Conservation (phyloP, 441 rosid species). For the Breynia disticha region DNA sequence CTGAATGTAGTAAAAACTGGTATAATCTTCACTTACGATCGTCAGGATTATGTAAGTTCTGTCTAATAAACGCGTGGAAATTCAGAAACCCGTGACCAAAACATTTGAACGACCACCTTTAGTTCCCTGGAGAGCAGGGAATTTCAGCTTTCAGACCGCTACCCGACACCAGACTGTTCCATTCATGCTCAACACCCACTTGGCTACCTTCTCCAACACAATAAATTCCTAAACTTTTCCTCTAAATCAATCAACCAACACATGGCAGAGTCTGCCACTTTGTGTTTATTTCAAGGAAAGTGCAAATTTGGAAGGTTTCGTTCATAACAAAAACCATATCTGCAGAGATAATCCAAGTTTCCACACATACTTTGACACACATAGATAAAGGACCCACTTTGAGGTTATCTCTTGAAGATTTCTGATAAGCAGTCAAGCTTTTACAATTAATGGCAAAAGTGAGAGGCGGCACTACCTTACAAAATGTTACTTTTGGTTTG, state of each 20-base stretch:
- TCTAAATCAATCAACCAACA: conserved; percentile 15
- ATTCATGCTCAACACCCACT: no score
- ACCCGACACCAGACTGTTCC: not conserved
- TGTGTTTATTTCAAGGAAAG: conserved; percentile 21
- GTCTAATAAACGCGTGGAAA: not conserved
- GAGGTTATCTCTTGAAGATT: conserved; percentile 1
- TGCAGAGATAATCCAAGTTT: conserved; percentile 13
- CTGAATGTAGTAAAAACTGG: no score
- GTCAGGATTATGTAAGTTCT: no score
- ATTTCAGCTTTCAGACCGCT: not conserved
- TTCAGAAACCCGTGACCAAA: not conserved
- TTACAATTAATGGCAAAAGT: conserved; percentile 31
- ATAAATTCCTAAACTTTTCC: not conserved
- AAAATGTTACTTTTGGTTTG: conserved; percentile 16
- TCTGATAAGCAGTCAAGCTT: conserved; percentile 1
- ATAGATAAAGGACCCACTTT: conserved; percentile 5
- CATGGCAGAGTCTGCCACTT: conserved; percentile 15
- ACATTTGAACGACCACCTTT: conserved; percentile 1
- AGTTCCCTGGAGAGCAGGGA: conserved; percentile 3
- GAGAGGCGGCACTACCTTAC: conserved; percentile 40
- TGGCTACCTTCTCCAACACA: no score
- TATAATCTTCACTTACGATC: no score
- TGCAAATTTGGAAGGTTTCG: conserved; percentile 14
- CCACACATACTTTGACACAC: conserved; percentile 29
- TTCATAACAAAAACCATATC: conserved; percentile 22